Evolutionary conservation across 108 stramenopile genomes (phyloP).

Genomic region (Pseudonitzschia multistriata): DNA sequence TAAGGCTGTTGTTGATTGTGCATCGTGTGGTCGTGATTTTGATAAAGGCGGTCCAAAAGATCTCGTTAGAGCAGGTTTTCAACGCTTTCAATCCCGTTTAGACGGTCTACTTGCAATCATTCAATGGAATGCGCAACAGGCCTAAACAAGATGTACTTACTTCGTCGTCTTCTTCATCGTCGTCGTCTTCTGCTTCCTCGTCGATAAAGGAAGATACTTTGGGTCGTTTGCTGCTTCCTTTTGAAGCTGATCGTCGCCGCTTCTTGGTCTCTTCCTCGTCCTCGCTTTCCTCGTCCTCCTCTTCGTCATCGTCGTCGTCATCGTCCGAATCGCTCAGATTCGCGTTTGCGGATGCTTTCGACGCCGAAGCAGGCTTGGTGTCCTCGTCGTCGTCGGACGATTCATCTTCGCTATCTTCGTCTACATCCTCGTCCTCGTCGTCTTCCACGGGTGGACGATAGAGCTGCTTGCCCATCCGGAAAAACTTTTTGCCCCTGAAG

Average conservation of each 20-base stretch:
- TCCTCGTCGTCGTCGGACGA: constrained; percentile 20
- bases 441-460: constrained; percentile 5
- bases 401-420: constrained; percentile 12
- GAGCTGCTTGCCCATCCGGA: constrained; percentile 10
- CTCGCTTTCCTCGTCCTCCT: constrained; percentile 13
- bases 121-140: too few species aligned
- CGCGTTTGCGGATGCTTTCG: constrained; percentile 4
- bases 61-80: too few species aligned
- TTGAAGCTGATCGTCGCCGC: constrained; percentile 8
- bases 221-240: constrained; percentile 13
- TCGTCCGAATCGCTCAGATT: constrained; percentile 12
- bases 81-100: too few species aligned
- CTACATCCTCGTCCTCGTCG: constrained; percentile 15
- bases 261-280: constrained; percentile 12
- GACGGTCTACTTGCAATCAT: too few species aligned
- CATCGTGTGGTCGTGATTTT: too few species aligned
- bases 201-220: constrained; percentile 79
- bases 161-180: constrained; percentile 45
- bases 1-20: constrained; percentile 40
- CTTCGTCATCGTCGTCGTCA: constrained; percentile 18
- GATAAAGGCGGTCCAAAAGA: not conserved
- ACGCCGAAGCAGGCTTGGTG: not conserved
- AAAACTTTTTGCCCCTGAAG: constrained; percentile 14
- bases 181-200: constrained; percentile 83
- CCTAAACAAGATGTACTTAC: constrained; percentile 7